phyloP scores from a whole-genome alignment of 805 yeast genomes.

The Myxozyma geophila region DNA sequence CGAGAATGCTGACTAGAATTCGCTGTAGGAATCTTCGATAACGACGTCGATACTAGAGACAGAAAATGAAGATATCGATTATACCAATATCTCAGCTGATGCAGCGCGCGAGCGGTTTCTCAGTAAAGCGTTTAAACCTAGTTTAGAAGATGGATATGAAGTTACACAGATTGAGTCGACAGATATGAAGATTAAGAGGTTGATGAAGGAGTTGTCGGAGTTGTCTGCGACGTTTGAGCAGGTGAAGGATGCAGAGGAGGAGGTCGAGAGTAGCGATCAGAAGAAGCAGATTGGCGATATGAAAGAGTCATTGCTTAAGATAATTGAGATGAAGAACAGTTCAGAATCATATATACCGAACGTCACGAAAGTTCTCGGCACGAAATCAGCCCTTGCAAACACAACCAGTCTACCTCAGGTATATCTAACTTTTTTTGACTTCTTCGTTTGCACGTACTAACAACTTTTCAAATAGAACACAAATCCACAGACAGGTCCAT shows the following conservation, averaged over 20 bases:
- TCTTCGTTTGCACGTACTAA: too few relatives aligned
- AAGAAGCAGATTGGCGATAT: neutral
- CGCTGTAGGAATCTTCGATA: neutral
- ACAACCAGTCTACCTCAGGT: neutral
- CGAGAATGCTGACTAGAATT: neutral
- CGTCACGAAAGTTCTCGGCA: neutral
- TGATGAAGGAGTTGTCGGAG: slow-evolving; percentile 27
- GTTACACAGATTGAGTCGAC: slow-evolving; percentile 13
- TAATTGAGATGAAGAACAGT: neutral
- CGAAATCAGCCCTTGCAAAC: neutral
- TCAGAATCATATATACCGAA: neutral
- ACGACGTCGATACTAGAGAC: neutral
- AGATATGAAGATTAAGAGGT: slow-evolving; percentile 21
- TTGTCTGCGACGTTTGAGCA: slow-evolving; percentile 2
- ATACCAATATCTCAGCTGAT: slow-evolving; percentile 27
- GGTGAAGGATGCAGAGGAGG: neutral
- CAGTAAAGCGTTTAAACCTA: slow-evolving; percentile 13
- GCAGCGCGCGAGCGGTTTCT: slow-evolving; percentile 33
- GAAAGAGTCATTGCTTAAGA: neutral
- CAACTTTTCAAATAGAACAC: too few relatives aligned
- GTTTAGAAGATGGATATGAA: neutral
- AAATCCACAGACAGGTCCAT: neutral
- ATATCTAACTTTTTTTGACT: neutral
- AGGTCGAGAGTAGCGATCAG: neutral
- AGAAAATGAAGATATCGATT: slow-evolving; percentile 29